Conservation (phyloP, 129 eudicot genomes). For the Pseudognaphalium luteoalbum region DNA sequence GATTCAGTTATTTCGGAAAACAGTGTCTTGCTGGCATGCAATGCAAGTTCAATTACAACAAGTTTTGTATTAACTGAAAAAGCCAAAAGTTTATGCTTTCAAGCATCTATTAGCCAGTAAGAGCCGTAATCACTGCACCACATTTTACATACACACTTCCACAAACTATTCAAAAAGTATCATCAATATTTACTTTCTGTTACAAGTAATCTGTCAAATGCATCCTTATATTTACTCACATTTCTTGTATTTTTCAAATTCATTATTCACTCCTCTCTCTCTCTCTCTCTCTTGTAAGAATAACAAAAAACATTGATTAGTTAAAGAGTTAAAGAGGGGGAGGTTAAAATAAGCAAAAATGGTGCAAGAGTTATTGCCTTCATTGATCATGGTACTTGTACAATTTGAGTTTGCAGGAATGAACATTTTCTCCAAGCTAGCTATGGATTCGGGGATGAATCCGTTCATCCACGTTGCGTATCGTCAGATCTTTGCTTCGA, state of each 20-base stretch:
- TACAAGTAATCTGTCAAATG: neutral
- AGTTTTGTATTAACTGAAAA: constrained; percentile 26
- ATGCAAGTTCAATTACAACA: constrained; percentile 22
- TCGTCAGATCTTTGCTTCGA: constrained; percentile 64
- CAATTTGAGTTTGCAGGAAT: constrained; percentile 69
- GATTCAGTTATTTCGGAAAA: neutral
- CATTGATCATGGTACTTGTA: constrained; percentile 54
- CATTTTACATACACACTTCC: neutral
- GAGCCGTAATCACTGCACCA: neutral
- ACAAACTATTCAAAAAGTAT: neutral
- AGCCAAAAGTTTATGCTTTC: constrained; percentile 17
- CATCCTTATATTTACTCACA: neutral
- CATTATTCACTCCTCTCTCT: neutral
- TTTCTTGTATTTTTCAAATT: neutral
- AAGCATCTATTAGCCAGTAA: constrained; percentile 4
- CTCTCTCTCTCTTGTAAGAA: neutral
- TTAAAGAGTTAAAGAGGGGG: neutral
- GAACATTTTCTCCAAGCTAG: constrained; percentile 73
- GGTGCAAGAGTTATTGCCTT: constrained; percentile 33
- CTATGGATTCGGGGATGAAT: constrained; percentile 77
- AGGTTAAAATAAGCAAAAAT: neutral
- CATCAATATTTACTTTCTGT: neutral
- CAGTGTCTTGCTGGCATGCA: constrained; percentile 26
- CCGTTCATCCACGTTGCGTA: constrained; percentile 73
- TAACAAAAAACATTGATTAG: neutral